Percentiles rank a stretch among this genome's conserved stretches.
These are phyloP conservation scores for Picochlorum costavermella DNA, from an alignment of 139 green algal species.

Conservation along the genomic window DNA sequence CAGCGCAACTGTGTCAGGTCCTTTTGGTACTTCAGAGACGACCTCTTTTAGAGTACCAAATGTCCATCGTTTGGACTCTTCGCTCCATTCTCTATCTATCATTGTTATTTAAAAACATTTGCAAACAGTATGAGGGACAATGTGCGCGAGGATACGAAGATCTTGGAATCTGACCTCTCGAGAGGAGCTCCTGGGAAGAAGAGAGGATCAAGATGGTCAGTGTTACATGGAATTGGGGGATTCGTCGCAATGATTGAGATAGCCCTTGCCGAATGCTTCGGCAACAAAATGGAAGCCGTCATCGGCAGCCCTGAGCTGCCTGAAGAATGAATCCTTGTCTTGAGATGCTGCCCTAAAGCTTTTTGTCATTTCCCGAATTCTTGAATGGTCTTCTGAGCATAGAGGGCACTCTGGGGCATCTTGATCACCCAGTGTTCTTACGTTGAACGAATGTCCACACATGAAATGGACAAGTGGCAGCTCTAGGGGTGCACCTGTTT, in stretches of 20 bases:
- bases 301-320: slow-evolving; percentile 59
- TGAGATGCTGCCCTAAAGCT: slow-evolving; percentile 40
- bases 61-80: not conserved
- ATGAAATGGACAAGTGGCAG: slow-evolving; percentile 93
- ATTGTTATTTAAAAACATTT: not conserved
- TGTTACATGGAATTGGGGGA: not conserved
- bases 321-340: slow-evolving; percentile 85
- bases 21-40: not conserved
- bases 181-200: not conserved
- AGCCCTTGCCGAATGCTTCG: slow-evolving; percentile 74
- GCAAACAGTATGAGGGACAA: too few species aligned
- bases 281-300: slow-evolving; percentile 85
- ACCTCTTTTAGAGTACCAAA: not conserved
- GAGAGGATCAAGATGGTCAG: not conserved
- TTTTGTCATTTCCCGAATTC: slow-evolving; percentile 55
- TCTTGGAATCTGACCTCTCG: too few species aligned
- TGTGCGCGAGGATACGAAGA: too few species aligned
- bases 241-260: slow-evolving; percentile 52
- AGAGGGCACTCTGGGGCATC: slow-evolving; percentile 69
- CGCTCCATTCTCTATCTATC: not conserved
- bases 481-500: slow-evolving; percentile 70
- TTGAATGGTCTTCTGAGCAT: slow-evolving; percentile 69
- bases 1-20: slow-evolving; percentile 7
- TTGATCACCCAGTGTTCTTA: slow-evolving; percentile 73
- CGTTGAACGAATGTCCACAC: slow-evolving; percentile 90